These are phyloP conservation scores for Cladophialophora yegresii DNA, from an alignment of 2,329 filamentous ascomycete genomes.

Conservation along the genomic window DNA sequence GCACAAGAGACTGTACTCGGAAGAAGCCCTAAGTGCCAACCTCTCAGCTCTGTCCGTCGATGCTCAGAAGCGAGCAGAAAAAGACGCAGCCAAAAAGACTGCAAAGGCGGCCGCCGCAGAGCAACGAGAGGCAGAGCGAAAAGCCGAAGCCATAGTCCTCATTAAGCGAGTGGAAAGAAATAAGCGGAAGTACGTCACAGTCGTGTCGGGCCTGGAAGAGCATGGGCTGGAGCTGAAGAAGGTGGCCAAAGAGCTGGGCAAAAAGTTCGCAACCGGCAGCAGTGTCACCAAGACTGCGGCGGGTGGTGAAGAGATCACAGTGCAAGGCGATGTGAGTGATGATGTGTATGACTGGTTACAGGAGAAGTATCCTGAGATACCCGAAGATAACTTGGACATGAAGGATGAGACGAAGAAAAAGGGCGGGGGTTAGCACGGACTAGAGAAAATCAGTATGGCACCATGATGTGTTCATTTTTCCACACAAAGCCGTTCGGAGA, in stretches of 20 bases:
- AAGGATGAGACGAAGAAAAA: slow-evolving; percentile 96
- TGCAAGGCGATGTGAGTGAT: slow-evolving; percentile 94
- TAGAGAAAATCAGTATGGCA: background rate
- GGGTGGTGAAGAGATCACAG: slow-evolving; percentile 92
- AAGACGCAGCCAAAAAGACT: slow-evolving; percentile 95
- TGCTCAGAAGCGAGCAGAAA: slow-evolving; percentile 90
- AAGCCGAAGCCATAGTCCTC: slow-evolving; percentile 76
- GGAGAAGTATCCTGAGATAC: slow-evolving; percentile 81
- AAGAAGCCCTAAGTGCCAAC: slow-evolving; percentile 79
- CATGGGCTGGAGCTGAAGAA: slow-evolving; percentile 95
- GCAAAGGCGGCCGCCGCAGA: slow-evolving; percentile 89
- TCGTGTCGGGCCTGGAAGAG: slow-evolving; percentile 84
- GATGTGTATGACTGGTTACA: slow-evolving; percentile 89
- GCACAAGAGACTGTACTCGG: slow-evolving; percentile 80
- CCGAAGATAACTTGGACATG: slow-evolving; percentile 92
- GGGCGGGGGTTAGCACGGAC: slow-evolving; percentile 1
- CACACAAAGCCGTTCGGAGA: background rate
- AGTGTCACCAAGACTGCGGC: slow-evolving; percentile 86
- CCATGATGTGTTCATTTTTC: background rate
- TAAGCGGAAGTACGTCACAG: slow-evolving; percentile 95
- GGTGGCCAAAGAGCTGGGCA: slow-evolving; percentile 92
- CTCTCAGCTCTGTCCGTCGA: slow-evolving; percentile 84
- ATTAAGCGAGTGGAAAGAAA: slow-evolving; percentile 98
- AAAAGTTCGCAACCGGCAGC: slow-evolving; percentile 95
- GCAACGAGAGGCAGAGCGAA: slow-evolving; percentile 77